phyloP scores from a whole-genome alignment of 2,329 filamentous ascomycete species.

The Diaporthe citri region DNA sequence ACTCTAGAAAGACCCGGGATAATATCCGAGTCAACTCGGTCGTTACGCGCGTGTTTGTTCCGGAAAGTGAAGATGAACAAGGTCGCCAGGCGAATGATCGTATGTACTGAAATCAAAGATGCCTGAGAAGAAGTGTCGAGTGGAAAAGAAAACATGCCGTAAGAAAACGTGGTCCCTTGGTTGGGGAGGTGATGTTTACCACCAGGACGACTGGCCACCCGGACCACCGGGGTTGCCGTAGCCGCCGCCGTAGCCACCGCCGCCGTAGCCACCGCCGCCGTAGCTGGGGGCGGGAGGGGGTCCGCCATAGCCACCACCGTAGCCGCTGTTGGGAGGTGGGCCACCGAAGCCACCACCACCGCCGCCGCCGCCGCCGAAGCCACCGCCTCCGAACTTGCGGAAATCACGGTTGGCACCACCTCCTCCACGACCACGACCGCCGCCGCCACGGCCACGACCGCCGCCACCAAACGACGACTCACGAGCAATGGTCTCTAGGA shows the following conservation, averaged over 20 bases:
- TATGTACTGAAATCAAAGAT: slow-evolving; percentile 48
- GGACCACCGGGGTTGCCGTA: slow-evolving; percentile 78
- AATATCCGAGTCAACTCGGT: slow-evolving; percentile 46
- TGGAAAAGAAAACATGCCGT: slow-evolving; percentile 31
- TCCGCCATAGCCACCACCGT: slow-evolving; percentile 58
- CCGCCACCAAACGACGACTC: slow-evolving; percentile 89
- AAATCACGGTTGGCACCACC: slow-evolving; percentile 84
- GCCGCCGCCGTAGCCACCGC: slow-evolving; percentile 64
- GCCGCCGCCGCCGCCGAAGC: slow-evolving; percentile 59
- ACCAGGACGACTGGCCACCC: slow-evolving; percentile 78
- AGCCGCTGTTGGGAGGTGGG: slow-evolving; percentile 53
- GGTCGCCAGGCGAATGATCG: slow-evolving; percentile 50
- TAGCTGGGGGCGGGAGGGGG: slow-evolving; percentile 48
- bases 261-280: slow-evolving; percentile 53
- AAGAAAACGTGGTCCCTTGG: not conserved
- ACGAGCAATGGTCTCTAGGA: slow-evolving; percentile 97
- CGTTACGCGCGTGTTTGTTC: slow-evolving; percentile 53
- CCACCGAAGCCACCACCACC: slow-evolving; percentile 54
- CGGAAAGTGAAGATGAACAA: slow-evolving; percentile 45
- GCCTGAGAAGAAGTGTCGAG: slow-evolving; percentile 45
- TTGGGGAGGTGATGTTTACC: slow-evolving; percentile 57
- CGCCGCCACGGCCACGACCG: slow-evolving; percentile 61
- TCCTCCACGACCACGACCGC: slow-evolving; percentile 80
- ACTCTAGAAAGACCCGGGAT: slow-evolving; percentile 48
- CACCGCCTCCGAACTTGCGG: slow-evolving; percentile 78